Evolutionary conservation across 2,329 filamentous ascomycete species (phyloP).

Genomic region (Endoconidiophora laricicola): DNA sequence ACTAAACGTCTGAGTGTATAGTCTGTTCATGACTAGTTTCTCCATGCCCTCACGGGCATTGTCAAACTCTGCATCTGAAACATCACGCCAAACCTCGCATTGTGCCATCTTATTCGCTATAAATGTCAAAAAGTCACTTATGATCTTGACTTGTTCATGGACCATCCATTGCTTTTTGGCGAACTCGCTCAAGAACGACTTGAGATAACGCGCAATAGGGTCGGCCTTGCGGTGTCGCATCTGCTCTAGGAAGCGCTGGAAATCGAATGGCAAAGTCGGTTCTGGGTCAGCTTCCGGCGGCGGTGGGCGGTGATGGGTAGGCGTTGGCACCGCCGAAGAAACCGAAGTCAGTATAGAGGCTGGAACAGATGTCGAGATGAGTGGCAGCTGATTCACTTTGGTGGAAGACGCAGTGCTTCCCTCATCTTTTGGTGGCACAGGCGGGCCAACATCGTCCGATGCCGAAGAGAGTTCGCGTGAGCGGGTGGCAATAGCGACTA

Average conservation of each 20-base stretch:
- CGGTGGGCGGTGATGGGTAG: conserved; percentile 44
- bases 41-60: conserved; percentile 98
- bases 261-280: conserved; percentile 80
- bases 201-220: conserved; percentile 85
- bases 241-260: conserved; percentile 92
- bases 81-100: conserved; percentile 90
- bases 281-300: conserved; percentile 64
- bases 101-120: conserved; percentile 97
- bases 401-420: conserved; percentile 16
- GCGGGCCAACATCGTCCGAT: conserved; percentile 33
- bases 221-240: conserved; percentile 94
- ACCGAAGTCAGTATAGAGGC: neutral
- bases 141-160: conserved; percentile 98
- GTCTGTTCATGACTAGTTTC: conserved; percentile 94
- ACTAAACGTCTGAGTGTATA: conserved; percentile 93
- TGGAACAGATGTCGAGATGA: neutral
- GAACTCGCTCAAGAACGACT: conserved; percentile 89
- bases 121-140: conserved; percentile 87
- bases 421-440: conserved; percentile 42
- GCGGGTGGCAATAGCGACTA: conserved; percentile 18
- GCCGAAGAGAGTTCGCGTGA: conserved; percentile 13
- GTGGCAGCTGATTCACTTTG: neutral
- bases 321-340: conserved; percentile 25
- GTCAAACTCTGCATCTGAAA: conserved; percentile 93
- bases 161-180: conserved; percentile 99